Base-by-base conservation (phyloP, 2,329 filamentous ascomycete genomes). In the Coniosporium tulheliwenetii region DNA sequence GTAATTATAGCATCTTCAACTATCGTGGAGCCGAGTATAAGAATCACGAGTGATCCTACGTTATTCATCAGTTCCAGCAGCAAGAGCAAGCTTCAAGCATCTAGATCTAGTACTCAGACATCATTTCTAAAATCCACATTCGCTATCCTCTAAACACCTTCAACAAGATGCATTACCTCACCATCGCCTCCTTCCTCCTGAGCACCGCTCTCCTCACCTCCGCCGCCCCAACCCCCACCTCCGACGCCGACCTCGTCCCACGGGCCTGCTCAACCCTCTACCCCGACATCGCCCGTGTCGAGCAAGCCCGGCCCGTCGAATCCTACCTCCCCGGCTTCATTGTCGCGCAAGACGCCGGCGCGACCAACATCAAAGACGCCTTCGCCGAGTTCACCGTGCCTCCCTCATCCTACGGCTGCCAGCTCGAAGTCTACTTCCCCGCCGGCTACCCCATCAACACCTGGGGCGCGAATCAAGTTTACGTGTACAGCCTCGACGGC, bases 381-480 rank as follows among this genome's bases (percentile, higher is more conserved):
- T 10, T 54, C 32, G 39, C 39, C 19, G 42, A 48, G 35, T 53
- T 52, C 45, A 39, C 31, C 41, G 45, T 55, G 30, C 52, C 52
- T 10, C 38, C 44, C 10, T 44, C 41, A n/a, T 44, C 46, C 13
- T 52, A 48, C 41, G 52, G 52, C 30, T 55, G 52, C 46, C 45
- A 48, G 37, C 47, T 54, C 34, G 52, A 55, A 44, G 44, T 49
- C 45, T 49, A 48, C 43, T 54, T 55, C 46, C 46, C 47, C 2
- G 33, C 47, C 14, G 44, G 41, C 14, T 49, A 48, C 45, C 43
- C 43, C 32, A 44, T 50, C 35, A 44, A 43, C 30, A 46, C 35
- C 12, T 47, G 43, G 12, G 50, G 47, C 30, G 39, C 44, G 42
- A 44, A 37, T 35, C 41, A 43, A 9, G 40, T 54, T 36, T 47